Evolutionary conservation across 2,329 filamentous ascomycete species (phyloP), one percentile per base, ranked within the genome.

Genomic region (Xylaria sp.): DNA sequence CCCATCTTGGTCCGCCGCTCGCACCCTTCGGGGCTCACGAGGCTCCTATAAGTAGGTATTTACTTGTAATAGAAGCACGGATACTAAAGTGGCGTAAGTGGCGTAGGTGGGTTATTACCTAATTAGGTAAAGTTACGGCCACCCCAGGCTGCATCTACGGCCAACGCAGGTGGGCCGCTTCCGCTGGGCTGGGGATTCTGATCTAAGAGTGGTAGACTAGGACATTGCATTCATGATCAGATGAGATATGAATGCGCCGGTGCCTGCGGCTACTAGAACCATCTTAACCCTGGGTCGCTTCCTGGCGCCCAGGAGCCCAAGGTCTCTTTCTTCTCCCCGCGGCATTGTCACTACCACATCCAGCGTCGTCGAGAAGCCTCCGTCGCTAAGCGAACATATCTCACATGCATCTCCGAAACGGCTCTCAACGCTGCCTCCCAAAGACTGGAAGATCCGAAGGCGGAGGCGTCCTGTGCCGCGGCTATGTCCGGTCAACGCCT

Each of bases 401-500:
- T 40, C 49, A 40, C 21, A 11, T 9, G 9, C 28, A 31, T 31
- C 28, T 5, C 28, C 28, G 15, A 9, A 3, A 14, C 31, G 2
- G 15, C 47, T 31, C 15, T 23, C 31, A 2, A 15, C 11, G 12
- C 2, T 17, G 3, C 14, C 46, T 8, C 12, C 9, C 31, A n/a
- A 14, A 28, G 15, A 9, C 33, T n/a, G 23, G 37, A 38, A 12
- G 19, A 0, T 14, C 14, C 25, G 4, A 46, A 28, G 28, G 37
- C 49, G 25, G 8, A 51, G 14, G 17, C 50, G 21, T 35, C 7
- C 1, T 3, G 37, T 52, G 9, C 61, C 61, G 19, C 43, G 33
- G 17, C n/a, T 63, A 37, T 42, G 43, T 33, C 57, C 61, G 6
- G 40, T 62, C 12, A 55, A 63, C 31, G 55, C 60, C 4, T 42